Evolutionary conservation across 805 yeast species (phyloP), one percentile per base, ranked within the genome.

Genomic region (Ogataea methylovora): DNA sequence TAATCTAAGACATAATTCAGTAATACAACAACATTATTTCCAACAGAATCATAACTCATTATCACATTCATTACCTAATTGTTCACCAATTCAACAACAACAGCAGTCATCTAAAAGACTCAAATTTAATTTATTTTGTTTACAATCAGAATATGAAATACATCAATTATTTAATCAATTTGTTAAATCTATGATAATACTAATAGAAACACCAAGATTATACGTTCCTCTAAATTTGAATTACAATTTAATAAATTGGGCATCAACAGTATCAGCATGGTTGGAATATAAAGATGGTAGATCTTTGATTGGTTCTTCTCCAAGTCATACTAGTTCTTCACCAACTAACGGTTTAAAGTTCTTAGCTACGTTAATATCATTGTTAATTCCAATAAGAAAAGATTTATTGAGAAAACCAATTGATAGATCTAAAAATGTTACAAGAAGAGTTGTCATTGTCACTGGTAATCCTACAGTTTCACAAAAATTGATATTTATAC

Each of bases 401-500:
- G 37, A 52, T 3, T 55, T 62, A 36, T 50, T 71, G 27, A 34
- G 42, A 7, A 62, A 58, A 28, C 71, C 74, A 1, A 42, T 48
- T 24, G 38, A 43, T 12, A 33, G 37, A 10, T 19, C 31, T 2
- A 38, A 48, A 1, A 45, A 47, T 23, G 56, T 55, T 20, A 45
- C 63, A 7, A 56, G 64, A 3, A 49, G 79, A 29, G 61, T 73
- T 1, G 73, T 73, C 4, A 57, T 73, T 2, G 67, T 70, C 63
- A 73, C 79, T 0, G 73, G 75, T 8, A 73, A 73, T 41, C 76
- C 79, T 2, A 64, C 63, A 20, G 74, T 73, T 5, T 76, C 78
- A 5, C 74, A 73, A 40, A 72, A 72, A 44, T 54, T 73, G 32
- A 56, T 73, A 1, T 70, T 72, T 35, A 71, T 73, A 8, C 43